Conservation (phyloP, 176 grass and related monocot species). For the Ananas comosus region DNA sequence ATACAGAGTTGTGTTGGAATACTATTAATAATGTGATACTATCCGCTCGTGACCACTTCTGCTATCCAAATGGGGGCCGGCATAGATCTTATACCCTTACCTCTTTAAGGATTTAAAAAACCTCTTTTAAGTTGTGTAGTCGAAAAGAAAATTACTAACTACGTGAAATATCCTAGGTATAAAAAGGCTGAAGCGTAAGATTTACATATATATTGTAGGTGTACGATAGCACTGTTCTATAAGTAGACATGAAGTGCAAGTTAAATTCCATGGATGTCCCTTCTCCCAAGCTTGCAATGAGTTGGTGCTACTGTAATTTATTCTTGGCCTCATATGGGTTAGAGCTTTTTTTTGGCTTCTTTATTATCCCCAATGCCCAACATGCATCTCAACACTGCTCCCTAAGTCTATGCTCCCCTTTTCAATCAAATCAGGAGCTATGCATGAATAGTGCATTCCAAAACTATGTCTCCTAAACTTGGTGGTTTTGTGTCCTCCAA, state of each 20-base stretch:
- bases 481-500: not conserved
- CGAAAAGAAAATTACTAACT: no score
- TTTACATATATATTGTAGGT: no score
- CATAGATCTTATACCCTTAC: no score
- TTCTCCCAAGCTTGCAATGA: not conserved
- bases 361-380: not conserved
- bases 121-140: no score
- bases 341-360: not conserved
- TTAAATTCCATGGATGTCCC: slow-evolving; percentile 3
- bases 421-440: not conserved
- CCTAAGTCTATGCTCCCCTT: not conserved
- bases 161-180: no score
- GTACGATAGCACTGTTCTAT: not conserved
- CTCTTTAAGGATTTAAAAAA: no score
- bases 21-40: no score
- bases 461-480: not conserved
- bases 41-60: no score
- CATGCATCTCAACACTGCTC: not conserved
- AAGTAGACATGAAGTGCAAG: not conserved
- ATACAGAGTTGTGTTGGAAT: no score
- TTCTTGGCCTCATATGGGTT: not conserved
- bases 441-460: not conserved
- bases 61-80: no score
- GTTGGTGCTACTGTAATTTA: not conserved
- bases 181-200: no score